phyloP scores from a whole-genome alignment of 73 alveolate genomes.

The Paramecium pentaurelia region DNA sequence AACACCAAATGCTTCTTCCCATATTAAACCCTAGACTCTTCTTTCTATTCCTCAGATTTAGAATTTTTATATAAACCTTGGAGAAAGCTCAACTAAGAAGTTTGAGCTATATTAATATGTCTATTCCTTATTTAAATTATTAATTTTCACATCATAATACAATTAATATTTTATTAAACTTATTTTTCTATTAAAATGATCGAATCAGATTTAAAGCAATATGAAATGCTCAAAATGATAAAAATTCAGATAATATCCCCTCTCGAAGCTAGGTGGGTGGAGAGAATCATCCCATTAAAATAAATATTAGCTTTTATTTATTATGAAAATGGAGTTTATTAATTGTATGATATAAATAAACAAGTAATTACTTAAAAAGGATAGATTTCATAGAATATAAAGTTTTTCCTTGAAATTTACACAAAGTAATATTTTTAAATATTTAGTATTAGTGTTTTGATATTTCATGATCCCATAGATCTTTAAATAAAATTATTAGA shows the following conservation, averaged over 20 bases:
- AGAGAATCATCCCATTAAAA: not conserved
- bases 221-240: too few relatives aligned
- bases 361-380: not conserved
- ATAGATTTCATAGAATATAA: not conserved
- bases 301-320: not conserved
- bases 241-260: not conserved
- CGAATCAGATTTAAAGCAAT: too few relatives aligned
- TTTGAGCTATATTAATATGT: too few relatives aligned
- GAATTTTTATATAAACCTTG: too few relatives aligned
- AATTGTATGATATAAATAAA: not conserved
- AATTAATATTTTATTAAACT: too few relatives aligned
- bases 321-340: not conserved
- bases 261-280: not conserved
- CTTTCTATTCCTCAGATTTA: too few relatives aligned
- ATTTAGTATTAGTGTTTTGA: not conserved
- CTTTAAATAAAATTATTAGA: not conserved
- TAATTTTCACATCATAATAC: too few relatives aligned
- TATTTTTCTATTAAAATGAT: too few relatives aligned
- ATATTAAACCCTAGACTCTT: too few relatives aligned
- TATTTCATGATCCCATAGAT: not conserved
- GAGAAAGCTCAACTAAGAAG: too few relatives aligned
- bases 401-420: not conserved
- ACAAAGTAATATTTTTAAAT: not conserved
- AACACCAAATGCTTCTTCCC: too few relatives aligned
- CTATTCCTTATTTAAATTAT: too few relatives aligned